Conservation (phyloP, 306 rosid species). For the Nissolia schottii region DNA sequence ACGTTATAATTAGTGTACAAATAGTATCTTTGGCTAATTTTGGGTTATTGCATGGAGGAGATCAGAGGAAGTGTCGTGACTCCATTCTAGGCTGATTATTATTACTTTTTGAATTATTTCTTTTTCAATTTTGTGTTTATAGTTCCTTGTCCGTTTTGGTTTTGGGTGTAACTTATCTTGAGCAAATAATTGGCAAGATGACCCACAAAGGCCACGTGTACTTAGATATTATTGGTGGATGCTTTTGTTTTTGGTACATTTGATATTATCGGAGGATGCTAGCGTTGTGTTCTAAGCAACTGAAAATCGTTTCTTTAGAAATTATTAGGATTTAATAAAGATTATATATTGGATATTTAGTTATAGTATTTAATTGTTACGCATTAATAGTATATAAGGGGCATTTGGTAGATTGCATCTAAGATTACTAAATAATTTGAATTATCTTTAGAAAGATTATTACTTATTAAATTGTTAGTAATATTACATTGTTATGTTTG, state of each 20-base stretch:
- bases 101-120: conserved; percentile 15
- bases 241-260: no score
- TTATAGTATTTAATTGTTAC: no score
- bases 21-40: no score
- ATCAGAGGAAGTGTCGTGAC: conserved; percentile 24
- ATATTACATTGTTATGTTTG: no score
- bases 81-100: conserved; percentile 7
- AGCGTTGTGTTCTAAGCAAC: not conserved
- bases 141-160: conserved; percentile 11
- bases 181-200: not conserved
- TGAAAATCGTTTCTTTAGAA: not conserved
- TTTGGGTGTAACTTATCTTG: conserved; percentile 15
- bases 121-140: not conserved
- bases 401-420: no score
- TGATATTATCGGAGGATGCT: not conserved
- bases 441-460: no score
- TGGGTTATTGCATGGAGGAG: conserved; percentile 22
- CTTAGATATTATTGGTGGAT: not conserved
- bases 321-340: no score
- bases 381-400: no score
- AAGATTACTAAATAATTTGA: no score
- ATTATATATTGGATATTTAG: no score
- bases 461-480: no score
- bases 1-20: no score
- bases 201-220: conserved; percentile 12